Evolutionary conservation across 805 yeast genomes (phyloP).

Genomic region (Metschnikowia aberdeeniae): DNA sequence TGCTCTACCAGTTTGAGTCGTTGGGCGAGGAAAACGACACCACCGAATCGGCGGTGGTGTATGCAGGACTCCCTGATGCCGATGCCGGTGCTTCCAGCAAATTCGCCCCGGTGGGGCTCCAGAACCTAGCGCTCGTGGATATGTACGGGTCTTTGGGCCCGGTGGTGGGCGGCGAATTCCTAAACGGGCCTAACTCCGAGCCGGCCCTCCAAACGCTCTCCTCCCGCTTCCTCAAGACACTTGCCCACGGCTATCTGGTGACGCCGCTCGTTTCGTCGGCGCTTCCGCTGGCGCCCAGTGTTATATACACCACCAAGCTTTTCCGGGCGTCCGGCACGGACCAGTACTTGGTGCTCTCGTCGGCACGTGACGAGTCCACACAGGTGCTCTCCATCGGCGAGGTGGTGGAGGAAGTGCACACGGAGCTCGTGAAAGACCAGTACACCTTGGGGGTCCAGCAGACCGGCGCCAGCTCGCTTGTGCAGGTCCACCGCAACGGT

Average conservation of each 20-base stretch:
- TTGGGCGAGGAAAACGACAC: slow-evolving; percentile 55
- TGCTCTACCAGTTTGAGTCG: slow-evolving; percentile 72
- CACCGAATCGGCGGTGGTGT: slow-evolving; percentile 10
- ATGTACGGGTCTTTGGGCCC: slow-evolving; percentile 52
- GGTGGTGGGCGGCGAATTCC: slow-evolving; percentile 26
- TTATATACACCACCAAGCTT: slow-evolving; percentile 61
- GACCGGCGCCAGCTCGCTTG: slow-evolving; percentile 57
- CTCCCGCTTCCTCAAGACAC: slow-evolving; percentile 41
- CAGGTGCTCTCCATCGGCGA: slow-evolving; percentile 76
- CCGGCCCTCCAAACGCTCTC: slow-evolving; percentile 25
- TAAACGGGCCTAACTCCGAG: slow-evolving; percentile 14
- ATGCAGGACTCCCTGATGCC: not conserved
- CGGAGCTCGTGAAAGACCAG: slow-evolving; percentile 53
- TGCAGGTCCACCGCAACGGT: slow-evolving; percentile 73
- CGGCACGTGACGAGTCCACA: slow-evolving; percentile 55
- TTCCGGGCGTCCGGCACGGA: slow-evolving; percentile 46
- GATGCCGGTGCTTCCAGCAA: not conserved
- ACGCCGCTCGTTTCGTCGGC: slow-evolving; percentile 69
- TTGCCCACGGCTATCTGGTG: slow-evolving; percentile 57
- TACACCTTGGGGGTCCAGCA: slow-evolving; percentile 67
- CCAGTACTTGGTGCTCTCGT: slow-evolving; percentile 60
- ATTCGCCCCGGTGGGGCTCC: slow-evolving; percentile 36
- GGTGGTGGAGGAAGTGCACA: slow-evolving; percentile 70
- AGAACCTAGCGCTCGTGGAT: slow-evolving; percentile 59
- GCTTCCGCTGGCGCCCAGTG: slow-evolving; percentile 59